These are phyloP conservation scores for Wilhelminamyces savonicus DNA, from an alignment of 805 yeast genomes.

Conservation along the genomic window DNA sequence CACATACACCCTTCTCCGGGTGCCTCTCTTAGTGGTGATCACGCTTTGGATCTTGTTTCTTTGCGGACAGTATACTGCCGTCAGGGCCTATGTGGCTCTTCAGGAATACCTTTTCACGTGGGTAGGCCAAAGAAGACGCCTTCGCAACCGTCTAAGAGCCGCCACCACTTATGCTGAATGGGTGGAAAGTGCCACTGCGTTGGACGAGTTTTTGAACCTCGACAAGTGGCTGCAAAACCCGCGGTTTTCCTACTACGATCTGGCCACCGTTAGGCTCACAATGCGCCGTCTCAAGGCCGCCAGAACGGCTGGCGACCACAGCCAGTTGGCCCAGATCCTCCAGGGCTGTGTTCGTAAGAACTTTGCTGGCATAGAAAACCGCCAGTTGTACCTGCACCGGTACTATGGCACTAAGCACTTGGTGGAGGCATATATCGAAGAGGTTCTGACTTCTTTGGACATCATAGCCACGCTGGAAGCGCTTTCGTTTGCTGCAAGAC, in stretches of 20 bases:
- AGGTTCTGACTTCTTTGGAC: slow-evolving; percentile 45
- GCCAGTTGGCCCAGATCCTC: slow-evolving; percentile 46
- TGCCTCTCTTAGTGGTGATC: slow-evolving; percentile 55
- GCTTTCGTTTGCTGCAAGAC: slow-evolving; percentile 37
- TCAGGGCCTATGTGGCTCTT: slow-evolving; percentile 56
- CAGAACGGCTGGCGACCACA: slow-evolving; percentile 21
- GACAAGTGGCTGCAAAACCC: slow-evolving; percentile 60
- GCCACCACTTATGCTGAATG: slow-evolving; percentile 56
- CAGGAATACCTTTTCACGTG: slow-evolving; percentile 57
- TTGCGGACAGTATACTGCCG: slow-evolving; percentile 41
- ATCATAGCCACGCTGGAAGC: slow-evolving; percentile 31
- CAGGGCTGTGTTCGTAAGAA: slow-evolving; percentile 66
- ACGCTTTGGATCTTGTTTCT: slow-evolving; percentile 49
- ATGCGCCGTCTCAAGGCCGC: slow-evolving; percentile 34
- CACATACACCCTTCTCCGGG: slow-evolving; percentile 43
- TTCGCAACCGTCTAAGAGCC: slow-evolving; percentile 44
- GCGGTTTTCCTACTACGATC: slow-evolving; percentile 62
- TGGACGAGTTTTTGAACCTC: slow-evolving; percentile 55
- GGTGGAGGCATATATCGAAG: slow-evolving; percentile 48
- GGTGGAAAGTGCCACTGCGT: slow-evolving; percentile 47
- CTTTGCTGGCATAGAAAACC: slow-evolving; percentile 75
- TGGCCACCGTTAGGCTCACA: slow-evolving; percentile 48
- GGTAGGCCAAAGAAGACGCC: slow-evolving; percentile 48
- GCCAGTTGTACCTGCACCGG: slow-evolving; percentile 63
- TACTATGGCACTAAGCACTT: slow-evolving; percentile 68